Base-by-base conservation (phyloP, 257 asterid species). In the Rubia yunnanensis region DNA sequence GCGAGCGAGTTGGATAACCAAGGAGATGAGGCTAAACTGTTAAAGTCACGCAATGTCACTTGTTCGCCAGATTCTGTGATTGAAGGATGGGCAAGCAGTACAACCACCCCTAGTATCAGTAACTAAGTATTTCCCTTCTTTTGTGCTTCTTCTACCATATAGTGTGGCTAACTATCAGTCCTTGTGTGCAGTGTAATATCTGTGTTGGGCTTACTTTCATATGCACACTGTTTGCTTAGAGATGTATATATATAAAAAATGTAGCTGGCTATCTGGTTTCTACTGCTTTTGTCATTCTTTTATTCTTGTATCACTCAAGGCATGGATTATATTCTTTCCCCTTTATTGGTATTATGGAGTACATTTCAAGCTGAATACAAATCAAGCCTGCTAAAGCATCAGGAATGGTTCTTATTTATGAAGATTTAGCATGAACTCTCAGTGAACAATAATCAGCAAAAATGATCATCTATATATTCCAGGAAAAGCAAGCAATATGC, bases 1-100 rank as follows among this genome's bases (percentile, higher is more conserved):
- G 76, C 66, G 14, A 87, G 74, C 5, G 77, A 75, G 32, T 76
- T 74, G 6, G 84, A 78, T 39, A 75, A 77, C 26, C 73, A 55
- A 1, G 67, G 73, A 49, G 90, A 81, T 26, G 87, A 77, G 9
- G 75, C 69, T 18, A 57, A 34, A 46, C 60, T 72, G 70, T 76
- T 82, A 15, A 75, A 79, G 1, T 73, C 65, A 15, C 64, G 49
- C 2, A 10, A 44, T 18, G 22, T 24, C 14, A 17, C 63, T 54
- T 53, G 24, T 64, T 79, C 84, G 18, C 82, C 82, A 22, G 58
- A 71, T 61, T 73, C 84, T 10, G 66, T 70, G 41, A 63, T 59
- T 48, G 23, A 58, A 66, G 57, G 32, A 59, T 64, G 61, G 67
- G 27, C 28, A n/a, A 72, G 81, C 24, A 60, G 63, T 38, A 44